Conservation (phyloP, 2,329 filamentous ascomycete genomes). For the Xylariaceae sp. region DNA sequence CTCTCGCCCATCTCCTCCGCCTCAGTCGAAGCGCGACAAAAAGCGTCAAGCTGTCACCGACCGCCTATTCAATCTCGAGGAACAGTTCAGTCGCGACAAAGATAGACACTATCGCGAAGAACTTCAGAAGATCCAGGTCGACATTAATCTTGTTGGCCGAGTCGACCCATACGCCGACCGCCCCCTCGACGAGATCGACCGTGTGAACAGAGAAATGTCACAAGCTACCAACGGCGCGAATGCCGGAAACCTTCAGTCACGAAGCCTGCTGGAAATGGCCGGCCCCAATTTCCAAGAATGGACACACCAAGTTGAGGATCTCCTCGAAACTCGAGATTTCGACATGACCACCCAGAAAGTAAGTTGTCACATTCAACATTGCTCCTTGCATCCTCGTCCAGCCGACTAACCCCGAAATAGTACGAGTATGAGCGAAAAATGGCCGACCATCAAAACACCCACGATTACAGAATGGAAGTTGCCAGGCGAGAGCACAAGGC, state of each 20-base stretch:
- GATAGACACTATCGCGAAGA: slow-evolving; percentile 85
- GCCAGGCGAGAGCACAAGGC: slow-evolving; percentile 58
- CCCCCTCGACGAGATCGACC: slow-evolving; percentile 40
- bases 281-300: slow-evolving; percentile 84
- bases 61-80: slow-evolving; percentile 69
- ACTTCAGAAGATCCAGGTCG: slow-evolving; percentile 74
- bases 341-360: slow-evolving; percentile 80
- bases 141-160: slow-evolving; percentile 17
- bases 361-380: slow-evolving; percentile 18
- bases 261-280: slow-evolving; percentile 66
- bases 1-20: slow-evolving; percentile 18
- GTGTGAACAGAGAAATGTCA: slow-evolving; percentile 35
- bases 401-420: slow-evolving; percentile 33
- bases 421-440: slow-evolving; percentile 60
- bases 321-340: slow-evolving; percentile 82
- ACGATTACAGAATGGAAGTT: slow-evolving; percentile 58
- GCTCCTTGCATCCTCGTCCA: not conserved
- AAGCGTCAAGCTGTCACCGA: slow-evolving; percentile 79
- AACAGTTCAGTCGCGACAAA: slow-evolving; percentile 74
- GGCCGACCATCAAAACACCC: slow-evolving; percentile 54
- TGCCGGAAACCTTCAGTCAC: slow-evolving; percentile 32
- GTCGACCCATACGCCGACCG: slow-evolving; percentile 34
- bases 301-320: slow-evolving; percentile 79
- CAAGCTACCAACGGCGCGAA: slow-evolving; percentile 32
- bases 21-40: slow-evolving; percentile 60